Evolutionary conservation across 2,329 filamentous ascomycete species (phyloP), one percentile per base, ranked within the genome.

Genomic region (Exophiala spinifera): DNA sequence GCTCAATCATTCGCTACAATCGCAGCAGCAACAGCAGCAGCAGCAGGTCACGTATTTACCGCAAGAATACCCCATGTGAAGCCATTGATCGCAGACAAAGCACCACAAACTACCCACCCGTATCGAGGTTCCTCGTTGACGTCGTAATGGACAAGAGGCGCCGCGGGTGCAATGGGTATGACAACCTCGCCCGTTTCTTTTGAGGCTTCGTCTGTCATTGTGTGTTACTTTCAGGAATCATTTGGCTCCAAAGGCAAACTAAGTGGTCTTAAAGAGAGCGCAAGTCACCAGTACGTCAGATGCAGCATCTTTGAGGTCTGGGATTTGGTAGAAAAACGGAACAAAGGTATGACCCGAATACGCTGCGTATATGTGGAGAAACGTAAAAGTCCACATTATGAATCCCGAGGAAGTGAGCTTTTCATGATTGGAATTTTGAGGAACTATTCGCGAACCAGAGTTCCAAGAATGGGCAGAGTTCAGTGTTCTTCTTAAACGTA

Each of bases 41-140:
- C 14, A 28, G 14, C 19, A 19, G 17, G 13, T 21, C n/a, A 23
- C n/a, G n/a, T n/a, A 10, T 47, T 20, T 55, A 66, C 64, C 23
- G 65, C 56, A 10, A 62, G 47, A 14, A 69, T 60, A 2, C 69
- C 69, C 69, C 68, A 70, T 3, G 64, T 67, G 47, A 68, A 67
- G 3, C 60, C 64, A 56, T 70, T 70, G 51, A 68, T 67, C 17
- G 60, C 47, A 54, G 65, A 64, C 13, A 61, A 61, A 3, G 64
- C 55, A 5, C 58, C 43, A 36, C 66, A 57, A 45, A 61, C 55
- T 10, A 70, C 59, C 68, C 68, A 70, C 25, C 67, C 69, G 51
- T 70, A 70, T 11, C 65, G 64, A 4, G 59, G 61, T 47, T 61
- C 60, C 39, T 58, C 48, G 15, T 46, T 34, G n/a, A 49, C 17